A percentile compares a stretch with the other conserved stretches of the same genome.
phyloP scores from a whole-genome alignment of 192 early-diverging fungal genomes.

The Coemansia nantahalensis region DNA sequence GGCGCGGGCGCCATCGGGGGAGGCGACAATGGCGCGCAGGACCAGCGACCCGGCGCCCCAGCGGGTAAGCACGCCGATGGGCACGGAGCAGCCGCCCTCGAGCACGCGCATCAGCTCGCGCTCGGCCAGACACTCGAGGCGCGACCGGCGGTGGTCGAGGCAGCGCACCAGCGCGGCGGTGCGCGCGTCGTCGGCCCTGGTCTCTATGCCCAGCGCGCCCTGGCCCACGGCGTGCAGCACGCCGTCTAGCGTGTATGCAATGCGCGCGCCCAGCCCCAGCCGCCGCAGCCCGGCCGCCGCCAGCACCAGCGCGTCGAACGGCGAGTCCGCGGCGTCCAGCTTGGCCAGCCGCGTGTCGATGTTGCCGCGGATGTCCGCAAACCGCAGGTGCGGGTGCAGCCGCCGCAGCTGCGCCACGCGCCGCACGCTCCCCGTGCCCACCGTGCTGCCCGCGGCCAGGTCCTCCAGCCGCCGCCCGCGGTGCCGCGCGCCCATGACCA shows the following conservation, averaged over 20 bases:
- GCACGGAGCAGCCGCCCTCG: slow-evolving; percentile 95
- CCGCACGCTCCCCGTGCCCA: slow-evolving; percentile 89
- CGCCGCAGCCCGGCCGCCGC: slow-evolving; percentile 85
- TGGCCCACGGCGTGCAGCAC: slow-evolving; percentile 91
- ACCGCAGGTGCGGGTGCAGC: slow-evolving; percentile 70
- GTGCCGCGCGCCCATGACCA: slow-evolving; percentile 60
- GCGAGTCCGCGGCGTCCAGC: slow-evolving; percentile 64
- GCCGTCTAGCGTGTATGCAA: slow-evolving; percentile 64
- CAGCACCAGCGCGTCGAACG: slow-evolving; percentile 77
- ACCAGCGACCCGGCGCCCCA: slow-evolving; percentile 47
- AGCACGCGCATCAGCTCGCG: slow-evolving; percentile 82
- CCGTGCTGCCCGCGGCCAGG: slow-evolving; percentile 69
- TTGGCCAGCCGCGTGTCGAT: slow-evolving; percentile 88
- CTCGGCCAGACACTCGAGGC: slow-evolving; percentile 74
- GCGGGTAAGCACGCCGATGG: slow-evolving; percentile 78
- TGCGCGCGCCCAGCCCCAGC: slow-evolving; percentile 63
- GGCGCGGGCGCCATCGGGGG: slow-evolving; percentile 70
- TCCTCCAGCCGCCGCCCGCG: slow-evolving; percentile 53
- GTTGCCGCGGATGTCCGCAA: slow-evolving; percentile 76
- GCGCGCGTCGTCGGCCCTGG: slow-evolving; percentile 61
- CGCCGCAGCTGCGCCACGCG: slow-evolving; percentile 82
- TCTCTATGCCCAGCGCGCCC: slow-evolving; percentile 87
- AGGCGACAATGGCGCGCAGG: slow-evolving; percentile 69
- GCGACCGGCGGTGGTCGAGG: slow-evolving; percentile 65
- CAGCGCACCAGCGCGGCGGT: slow-evolving; percentile 40